Evolutionary conservation across 805 yeast genomes (phyloP).

Genomic region (Candida chilensis): DNA sequence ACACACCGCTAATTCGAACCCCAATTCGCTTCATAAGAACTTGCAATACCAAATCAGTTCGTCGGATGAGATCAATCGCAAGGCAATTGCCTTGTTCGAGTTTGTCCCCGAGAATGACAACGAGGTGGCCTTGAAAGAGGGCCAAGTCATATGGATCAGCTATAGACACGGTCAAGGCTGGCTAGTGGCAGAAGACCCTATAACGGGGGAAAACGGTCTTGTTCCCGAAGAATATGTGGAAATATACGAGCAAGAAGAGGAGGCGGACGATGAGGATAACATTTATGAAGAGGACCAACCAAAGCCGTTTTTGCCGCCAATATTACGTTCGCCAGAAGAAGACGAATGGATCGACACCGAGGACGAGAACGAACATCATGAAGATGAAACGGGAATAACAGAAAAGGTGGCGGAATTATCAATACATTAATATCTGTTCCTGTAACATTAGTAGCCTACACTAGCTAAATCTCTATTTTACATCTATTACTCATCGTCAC

Average conservation of each 20-base stretch:
- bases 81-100: conserved; percentile 84
- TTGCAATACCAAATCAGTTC: conserved; percentile 7
- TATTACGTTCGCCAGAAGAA: conserved; percentile 11
- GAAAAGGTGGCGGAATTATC: neutral
- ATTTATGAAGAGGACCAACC: conserved; percentile 22
- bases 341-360: conserved; percentile 10
- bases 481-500: conserved; percentile 20
- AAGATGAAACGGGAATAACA: conserved; percentile 4
- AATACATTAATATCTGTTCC: conserved; percentile 3
- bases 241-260: conserved; percentile 3
- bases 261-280: conserved; percentile 4
- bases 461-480: neutral
- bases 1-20: conserved; percentile 11
- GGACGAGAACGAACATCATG: conserved; percentile 22
- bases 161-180: conserved; percentile 98
- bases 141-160: conserved; percentile 77
- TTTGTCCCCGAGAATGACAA: conserved; percentile 92
- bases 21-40: conserved; percentile 7
- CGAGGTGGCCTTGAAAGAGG: conserved; percentile 70
- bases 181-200: conserved; percentile 85
- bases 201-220: conserved; percentile 74
- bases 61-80: conserved; percentile 28
- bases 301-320: conserved; percentile 37
- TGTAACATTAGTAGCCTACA: neutral
- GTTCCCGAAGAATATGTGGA: conserved; percentile 95